These are phyloP conservation scores for Russula virescens DNA, from an alignment of 768 basidiomycete genomes.

Conservation along the genomic window DNA sequence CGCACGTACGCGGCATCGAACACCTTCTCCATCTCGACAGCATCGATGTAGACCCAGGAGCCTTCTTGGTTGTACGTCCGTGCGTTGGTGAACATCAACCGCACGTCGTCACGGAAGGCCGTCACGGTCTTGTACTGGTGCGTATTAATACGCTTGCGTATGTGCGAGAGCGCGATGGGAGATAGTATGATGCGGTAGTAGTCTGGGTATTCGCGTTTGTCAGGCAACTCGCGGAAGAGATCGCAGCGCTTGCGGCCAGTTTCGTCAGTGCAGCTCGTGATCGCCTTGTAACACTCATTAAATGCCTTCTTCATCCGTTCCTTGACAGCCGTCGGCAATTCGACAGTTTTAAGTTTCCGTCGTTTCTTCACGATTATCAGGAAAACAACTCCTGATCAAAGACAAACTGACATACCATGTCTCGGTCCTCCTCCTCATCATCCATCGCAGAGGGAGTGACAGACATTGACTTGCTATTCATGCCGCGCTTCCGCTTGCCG, in stretches of 20 bases:
- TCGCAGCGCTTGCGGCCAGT: conserved; percentile 78
- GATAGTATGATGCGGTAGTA: conserved; percentile 85
- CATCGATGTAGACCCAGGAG: conserved; percentile 92
- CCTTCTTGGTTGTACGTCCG: conserved; percentile 91
- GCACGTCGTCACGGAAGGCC: conserved; percentile 73
- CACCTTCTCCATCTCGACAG: conserved; percentile 89
- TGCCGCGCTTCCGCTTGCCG: conserved; percentile 68
- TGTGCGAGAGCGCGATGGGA: conserved; percentile 83
- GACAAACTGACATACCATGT: conserved; percentile 43
- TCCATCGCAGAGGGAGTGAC: conserved; percentile 68
- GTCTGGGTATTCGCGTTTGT: conserved; percentile 82
- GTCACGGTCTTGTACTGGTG: conserved; percentile 69
- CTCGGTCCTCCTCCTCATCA: conserved; percentile 74
- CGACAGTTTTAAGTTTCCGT: conserved; percentile 65
- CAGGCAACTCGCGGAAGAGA: conserved; percentile 83
- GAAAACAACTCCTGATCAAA: background rate
- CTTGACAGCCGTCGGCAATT: conserved; percentile 51
- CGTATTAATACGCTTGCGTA: conserved; percentile 68
- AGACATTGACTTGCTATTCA: conserved; percentile 60
- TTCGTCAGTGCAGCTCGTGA: conserved; percentile 63
- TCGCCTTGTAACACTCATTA: conserved; percentile 67
- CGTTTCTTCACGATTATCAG: conserved; percentile 57
- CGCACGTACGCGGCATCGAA: conserved; percentile 69
- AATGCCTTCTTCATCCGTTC: conserved; percentile 84
- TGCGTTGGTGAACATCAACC: conserved; percentile 91